Base-by-base conservation (phyloP, 495 filamentous ascomycete genomes). In the Podospora comata region DNA sequence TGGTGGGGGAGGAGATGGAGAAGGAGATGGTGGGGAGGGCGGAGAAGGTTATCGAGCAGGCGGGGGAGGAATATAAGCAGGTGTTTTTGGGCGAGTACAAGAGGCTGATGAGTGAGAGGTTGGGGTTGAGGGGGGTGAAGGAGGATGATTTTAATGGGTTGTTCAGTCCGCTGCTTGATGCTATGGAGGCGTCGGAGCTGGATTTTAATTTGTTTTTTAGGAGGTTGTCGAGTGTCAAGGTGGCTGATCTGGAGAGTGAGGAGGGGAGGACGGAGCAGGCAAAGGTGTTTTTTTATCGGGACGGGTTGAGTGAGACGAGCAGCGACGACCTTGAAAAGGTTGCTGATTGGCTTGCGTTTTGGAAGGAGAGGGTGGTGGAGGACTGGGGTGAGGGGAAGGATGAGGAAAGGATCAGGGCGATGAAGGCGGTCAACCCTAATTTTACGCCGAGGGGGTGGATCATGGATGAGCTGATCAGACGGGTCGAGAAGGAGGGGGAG, bases 121-220 rank as follows among this genome's bases (percentile, higher is more conserved):
- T 99, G 0, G 95, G 95, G 4, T 82, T 99, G 39, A 85, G 85
- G 67, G 84, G 77, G 2, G 77, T 81, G 60, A 84, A 88, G 64
- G 85, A 90, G 9, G 80, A 81, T 0, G 95, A 97, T 75, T 96
- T 97, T 70, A 84, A 94, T 30, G 74, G 79, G 1, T 76, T 97
- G 4, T 94, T 91, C 70, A 91, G 88, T 13, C 90, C 91, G 60
- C 77, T 92, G 16, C 81, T 99, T n/a, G 92, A 97, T 73, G 88
- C 87, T 0, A 81, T 99, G 72, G 91, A 96, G 73, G 83, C 84
- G 3, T 78, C 92, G 30, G 88, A 92, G 70, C 78, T 99, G 26
- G 95, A 99, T 76, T 99, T 96, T 81, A 90, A 94, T 73, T 90
- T 92, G 68, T 94, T 94, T 76, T 97, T 98, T 85, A 84, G 95